Evolutionary conservation across 768 basidiomycete genomes (phyloP).

Genomic region (Lyophyllum shimeji): DNA sequence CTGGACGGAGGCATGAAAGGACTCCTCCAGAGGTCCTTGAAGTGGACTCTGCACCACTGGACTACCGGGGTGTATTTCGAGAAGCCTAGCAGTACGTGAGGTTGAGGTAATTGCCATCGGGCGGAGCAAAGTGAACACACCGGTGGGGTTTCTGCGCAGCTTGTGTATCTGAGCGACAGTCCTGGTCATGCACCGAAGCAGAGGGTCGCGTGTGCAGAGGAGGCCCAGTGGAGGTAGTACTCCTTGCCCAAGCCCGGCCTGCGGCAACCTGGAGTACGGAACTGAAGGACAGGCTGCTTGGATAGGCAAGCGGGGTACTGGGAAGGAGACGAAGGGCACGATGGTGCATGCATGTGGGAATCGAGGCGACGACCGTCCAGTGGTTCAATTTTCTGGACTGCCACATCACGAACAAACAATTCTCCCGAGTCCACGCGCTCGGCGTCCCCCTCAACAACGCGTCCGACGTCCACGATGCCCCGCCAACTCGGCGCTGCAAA

Average conservation of each 20-base stretch:
- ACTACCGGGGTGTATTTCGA: neutral
- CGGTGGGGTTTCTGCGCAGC: neutral
- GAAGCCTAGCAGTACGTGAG: neutral
- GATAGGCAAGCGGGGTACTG: conserved; percentile 17
- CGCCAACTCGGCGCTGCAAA: neutral
- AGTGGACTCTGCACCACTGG: conserved; percentile 1
- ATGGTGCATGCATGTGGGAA: conserved; percentile 51
- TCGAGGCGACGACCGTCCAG: conserved; percentile 7
- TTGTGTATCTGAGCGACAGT: too few relatives aligned
- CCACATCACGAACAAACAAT: conserved; percentile 15
- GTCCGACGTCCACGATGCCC: neutral
- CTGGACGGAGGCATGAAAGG: neutral
- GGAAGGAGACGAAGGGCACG: conserved; percentile 38
- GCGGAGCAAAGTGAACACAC: conserved; percentile 1
- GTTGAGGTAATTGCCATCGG: neutral
- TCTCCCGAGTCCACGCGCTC: neutral
- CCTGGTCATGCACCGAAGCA: neutral
- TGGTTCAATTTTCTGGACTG: conserved; percentile 15
- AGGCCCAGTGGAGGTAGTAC: conserved; percentile 9
- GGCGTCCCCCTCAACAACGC: neutral
- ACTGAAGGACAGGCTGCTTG: conserved; percentile 31
- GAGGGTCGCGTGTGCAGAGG: neutral
- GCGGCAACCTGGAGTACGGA: conserved; percentile 48
- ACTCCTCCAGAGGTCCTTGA: neutral
- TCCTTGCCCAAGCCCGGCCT: conserved; percentile 46